Conservation (phyloP, 2,329 filamentous ascomycete genomes). For the Aspergillus sp. region DNA sequence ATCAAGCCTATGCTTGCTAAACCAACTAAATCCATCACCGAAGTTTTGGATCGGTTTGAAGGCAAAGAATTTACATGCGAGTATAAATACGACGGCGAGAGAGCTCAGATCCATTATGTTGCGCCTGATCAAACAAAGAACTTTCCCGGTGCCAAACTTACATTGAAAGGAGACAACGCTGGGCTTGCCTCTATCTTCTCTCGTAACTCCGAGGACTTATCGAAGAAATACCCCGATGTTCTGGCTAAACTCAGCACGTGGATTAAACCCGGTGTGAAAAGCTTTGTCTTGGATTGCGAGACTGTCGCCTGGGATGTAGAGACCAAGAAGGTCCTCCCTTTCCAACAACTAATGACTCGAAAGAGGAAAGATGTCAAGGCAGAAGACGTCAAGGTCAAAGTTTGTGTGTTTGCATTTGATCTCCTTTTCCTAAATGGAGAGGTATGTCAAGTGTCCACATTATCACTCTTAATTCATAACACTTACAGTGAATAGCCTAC, state of each 20-base stretch:
- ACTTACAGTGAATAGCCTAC: conserved; percentile 54
- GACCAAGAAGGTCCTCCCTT: conserved; percentile 93
- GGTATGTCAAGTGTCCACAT: conserved; percentile 36
- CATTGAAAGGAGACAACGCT: conserved; percentile 62
- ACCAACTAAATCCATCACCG: conserved; percentile 95
- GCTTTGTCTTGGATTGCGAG: conserved; percentile 98
- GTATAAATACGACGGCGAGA: conserved; percentile 97
- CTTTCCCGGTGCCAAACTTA: conserved; percentile 62
- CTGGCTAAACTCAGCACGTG: conserved; percentile 82
- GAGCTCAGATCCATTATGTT: conserved; percentile 98
- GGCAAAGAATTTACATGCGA: conserved; percentile 95
- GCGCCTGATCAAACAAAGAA: conserved; percentile 73
- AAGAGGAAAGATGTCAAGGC: conserved; percentile 97
- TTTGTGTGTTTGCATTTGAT: conserved; percentile 96
- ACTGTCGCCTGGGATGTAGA: conserved; percentile 94
- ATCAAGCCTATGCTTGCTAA: conserved; percentile 99
- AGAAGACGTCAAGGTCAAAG: conserved; percentile 93
- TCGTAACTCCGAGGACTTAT: conserved; percentile 93
- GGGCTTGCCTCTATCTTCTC: conserved; percentile 95
- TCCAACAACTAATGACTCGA: conserved; percentile 96
- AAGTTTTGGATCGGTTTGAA: conserved; percentile 95
- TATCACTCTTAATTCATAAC: neutral
- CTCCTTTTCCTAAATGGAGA: conserved; percentile 90
- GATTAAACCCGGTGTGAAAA: conserved; percentile 87
- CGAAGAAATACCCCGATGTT: conserved; percentile 97